These are phyloP conservation scores for Sordaria brevicollis DNA, from an alignment of 495 filamentous ascomycete genomes.

Conservation along the genomic window DNA sequence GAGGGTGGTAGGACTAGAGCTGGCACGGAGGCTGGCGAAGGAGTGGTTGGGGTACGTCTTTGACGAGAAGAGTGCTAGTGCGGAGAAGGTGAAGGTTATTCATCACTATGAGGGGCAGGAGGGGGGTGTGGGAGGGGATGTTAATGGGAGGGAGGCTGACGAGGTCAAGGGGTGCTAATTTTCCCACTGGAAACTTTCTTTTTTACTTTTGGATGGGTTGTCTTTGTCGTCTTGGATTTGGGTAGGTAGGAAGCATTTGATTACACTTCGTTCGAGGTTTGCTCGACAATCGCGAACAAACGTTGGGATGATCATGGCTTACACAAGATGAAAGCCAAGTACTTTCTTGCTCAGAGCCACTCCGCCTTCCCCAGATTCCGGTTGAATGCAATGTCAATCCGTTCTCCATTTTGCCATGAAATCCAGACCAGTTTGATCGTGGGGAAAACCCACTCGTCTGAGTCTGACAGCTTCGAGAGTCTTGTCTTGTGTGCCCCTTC, in stretches of 20 bases:
- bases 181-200: not conserved
- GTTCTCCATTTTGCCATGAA: not conserved
- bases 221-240: not conserved
- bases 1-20: constrained; percentile 69
- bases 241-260: not conserved
- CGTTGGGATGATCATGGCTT: too few relatives aligned
- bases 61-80: constrained; percentile 61
- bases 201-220: not conserved
- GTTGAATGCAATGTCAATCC: not conserved
- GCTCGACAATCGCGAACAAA: not conserved
- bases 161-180: constrained; percentile 13
- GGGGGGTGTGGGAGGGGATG: constrained; percentile 11
- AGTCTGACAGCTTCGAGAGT: not conserved
- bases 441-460: not conserved
- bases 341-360: not conserved
- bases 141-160: not conserved
- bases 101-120: constrained; percentile 53
- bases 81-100: constrained; percentile 67
- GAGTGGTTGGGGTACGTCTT: constrained; percentile 81
- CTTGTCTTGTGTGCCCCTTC: not conserved
- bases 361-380: not conserved
- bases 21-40: constrained; percentile 64
- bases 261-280: not conserved
- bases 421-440: not conserved
- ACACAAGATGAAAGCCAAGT: not conserved